Evolutionary conservation across 306 rosid species (phyloP), one percentile per base, ranked within the genome.

Genomic region (Casuarina glauca): DNA sequence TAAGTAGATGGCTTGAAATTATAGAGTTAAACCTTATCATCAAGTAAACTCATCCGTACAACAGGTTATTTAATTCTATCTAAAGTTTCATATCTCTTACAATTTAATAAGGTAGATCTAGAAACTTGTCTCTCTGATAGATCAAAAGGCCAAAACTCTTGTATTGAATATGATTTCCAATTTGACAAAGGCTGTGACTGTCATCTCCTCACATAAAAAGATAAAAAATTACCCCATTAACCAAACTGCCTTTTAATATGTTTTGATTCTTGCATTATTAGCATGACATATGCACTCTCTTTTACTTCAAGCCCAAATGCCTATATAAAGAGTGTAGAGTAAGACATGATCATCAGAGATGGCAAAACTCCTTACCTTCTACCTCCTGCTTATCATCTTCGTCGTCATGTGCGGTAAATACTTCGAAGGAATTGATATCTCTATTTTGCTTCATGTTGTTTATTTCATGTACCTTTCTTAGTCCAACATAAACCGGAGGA

Each of bases 351-450:
- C 70, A 16, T 39, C 50, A 8, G 6, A 42, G 50, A 67, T 67
- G 71, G 71, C 50, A 42, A 67, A 67, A 67, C n/a, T 42, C 50
- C 9, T 20, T 67, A 17, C 71, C 48, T 66, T 66, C 35, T 66
- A 8, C 46, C 17, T 66, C 13, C 71, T 66, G 32, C 71, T 66
- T 66, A 12, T 42, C 50, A 42, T 66, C 12, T 49, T 66, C 1
- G 3, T 17, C 5, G 38, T 42, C 71, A 16, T 39, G 49, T 41
- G 32, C 5, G 70, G 71, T 66, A 41, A 66, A 41, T 16, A 8
- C 15, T 66, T 42, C 32, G 32, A 26, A 26, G 32, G 32, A 26
- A 26, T 26, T 26, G 1, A 26, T 26, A 26, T 26, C 32, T 26
- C 32, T 26, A 26, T 26, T 26, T 26, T 26, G 1, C 32, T 26